Evolutionary conservation across 2,329 filamentous ascomycete genomes (phyloP).

Genomic region (Chaetoscypha palmicola): DNA sequence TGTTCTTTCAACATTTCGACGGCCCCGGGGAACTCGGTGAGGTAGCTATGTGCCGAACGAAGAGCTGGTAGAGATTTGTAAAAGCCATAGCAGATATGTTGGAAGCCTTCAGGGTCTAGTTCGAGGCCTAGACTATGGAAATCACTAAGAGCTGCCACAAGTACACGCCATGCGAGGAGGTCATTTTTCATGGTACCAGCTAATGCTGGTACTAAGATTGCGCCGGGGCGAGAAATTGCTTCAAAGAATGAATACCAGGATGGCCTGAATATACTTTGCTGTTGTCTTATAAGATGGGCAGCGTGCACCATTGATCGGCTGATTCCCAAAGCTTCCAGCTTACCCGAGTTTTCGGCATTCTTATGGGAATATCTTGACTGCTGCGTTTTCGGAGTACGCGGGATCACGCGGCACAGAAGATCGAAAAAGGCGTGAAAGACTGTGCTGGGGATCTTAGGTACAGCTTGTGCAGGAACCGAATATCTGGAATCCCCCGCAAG

Average conservation of each 20-base stretch:
- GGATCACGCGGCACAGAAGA: slow-evolving; percentile 40
- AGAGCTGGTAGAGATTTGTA: slow-evolving; percentile 24
- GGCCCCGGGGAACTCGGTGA: slow-evolving; percentile 13
- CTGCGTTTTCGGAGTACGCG: background rate
- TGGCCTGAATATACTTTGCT: slow-evolving; percentile 20
- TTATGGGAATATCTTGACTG: too few relatives aligned
- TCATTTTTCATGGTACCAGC: slow-evolving; percentile 19
- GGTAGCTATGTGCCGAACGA: slow-evolving; percentile 1
- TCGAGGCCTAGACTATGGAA: slow-evolving; percentile 25
- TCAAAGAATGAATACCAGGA: slow-evolving; percentile 39
- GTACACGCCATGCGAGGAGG: slow-evolving; percentile 24
- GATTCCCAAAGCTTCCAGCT: background rate
- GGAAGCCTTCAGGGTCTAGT: slow-evolving; percentile 26
- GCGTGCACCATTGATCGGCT: slow-evolving; percentile 10
- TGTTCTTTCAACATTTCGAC: slow-evolving; percentile 28
- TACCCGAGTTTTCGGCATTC: too few relatives aligned
- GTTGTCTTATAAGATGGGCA: slow-evolving; percentile 18
- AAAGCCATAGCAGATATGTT: slow-evolving; percentile 21
- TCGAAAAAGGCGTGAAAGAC: slow-evolving; percentile 46
- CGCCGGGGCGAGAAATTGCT: slow-evolving; percentile 31
- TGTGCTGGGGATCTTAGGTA: slow-evolving; percentile 22
- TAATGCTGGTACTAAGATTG: slow-evolving; percentile 15
- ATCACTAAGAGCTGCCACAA: slow-evolving; percentile 17
- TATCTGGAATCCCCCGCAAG: slow-evolving; percentile 8
- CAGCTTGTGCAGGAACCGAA: background rate